Percentiles rank a stretch among this genome's conserved stretches.
Evolutionary conservation across 2,329 filamentous ascomycete genomes (phyloP).

Genomic region (Hypoxylon sp.): DNA sequence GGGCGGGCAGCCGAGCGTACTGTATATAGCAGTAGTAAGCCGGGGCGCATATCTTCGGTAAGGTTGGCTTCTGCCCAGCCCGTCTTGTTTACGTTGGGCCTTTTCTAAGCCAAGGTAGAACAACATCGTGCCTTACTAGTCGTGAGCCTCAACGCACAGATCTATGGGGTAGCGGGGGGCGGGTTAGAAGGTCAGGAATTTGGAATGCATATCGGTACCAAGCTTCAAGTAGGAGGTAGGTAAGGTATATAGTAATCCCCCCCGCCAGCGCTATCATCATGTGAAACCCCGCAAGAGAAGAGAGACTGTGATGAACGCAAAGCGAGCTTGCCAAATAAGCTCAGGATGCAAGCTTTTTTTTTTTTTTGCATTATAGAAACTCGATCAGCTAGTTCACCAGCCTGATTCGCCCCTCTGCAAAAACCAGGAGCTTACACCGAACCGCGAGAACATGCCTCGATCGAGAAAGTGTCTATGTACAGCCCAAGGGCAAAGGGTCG

Average conservation of each 20-base stretch:
- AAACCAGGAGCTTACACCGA: conserved; percentile 33
- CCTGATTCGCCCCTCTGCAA: conserved; percentile 29
- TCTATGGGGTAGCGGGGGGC: conserved; percentile 31
- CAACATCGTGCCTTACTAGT: conserved; percentile 39
- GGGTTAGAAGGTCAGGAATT: conserved; percentile 34
- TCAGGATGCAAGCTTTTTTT: conserved; percentile 17
- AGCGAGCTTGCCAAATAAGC: conserved; percentile 14
- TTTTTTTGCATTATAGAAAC: conserved; percentile 2
- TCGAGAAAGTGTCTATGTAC: conserved; percentile 43
- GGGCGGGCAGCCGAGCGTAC: conserved; percentile 30
- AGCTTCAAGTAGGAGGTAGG: conserved; percentile 36
- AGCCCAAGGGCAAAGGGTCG: conserved; percentile 28
- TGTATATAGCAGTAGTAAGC: conserved; percentile 42
- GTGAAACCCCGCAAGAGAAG: conserved; percentile 26
- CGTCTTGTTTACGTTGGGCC: conserved; percentile 34
- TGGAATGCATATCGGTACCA: conserved; percentile 41
- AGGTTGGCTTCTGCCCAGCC: conserved; percentile 9
- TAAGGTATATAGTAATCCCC: conserved; percentile 40
- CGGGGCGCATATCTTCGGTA: conserved; percentile 34
- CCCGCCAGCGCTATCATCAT: conserved; percentile 22
- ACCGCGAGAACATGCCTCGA: conserved; percentile 29
- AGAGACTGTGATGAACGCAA: neutral
- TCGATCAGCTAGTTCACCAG: conserved; percentile 25
- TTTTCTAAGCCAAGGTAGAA: conserved; percentile 28
- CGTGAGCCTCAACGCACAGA: conserved; percentile 41